A percentile compares a stretch with the other conserved stretches of the same genome.
Evolutionary conservation across 192 early-diverging fungal species (phyloP).

Genomic region (Funneliformis geosporum): DNA sequence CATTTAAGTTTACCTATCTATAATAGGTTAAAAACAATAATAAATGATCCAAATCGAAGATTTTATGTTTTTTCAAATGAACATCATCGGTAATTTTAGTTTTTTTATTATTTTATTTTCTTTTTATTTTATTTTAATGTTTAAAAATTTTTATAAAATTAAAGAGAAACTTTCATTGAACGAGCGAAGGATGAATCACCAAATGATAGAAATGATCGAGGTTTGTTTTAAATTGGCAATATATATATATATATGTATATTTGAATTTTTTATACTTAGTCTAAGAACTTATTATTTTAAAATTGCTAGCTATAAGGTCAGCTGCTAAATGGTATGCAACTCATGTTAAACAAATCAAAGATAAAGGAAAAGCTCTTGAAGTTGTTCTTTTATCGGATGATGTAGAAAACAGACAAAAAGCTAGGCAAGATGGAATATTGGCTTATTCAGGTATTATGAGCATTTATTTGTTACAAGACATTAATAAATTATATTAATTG

Average conservation of each 20-base stretch:
- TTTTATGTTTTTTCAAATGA: slow-evolving; percentile 98
- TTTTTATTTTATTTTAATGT: not conserved
- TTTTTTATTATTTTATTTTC: not conserved
- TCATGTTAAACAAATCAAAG: slow-evolving; percentile 58
- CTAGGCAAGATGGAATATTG: slow-evolving; percentile 61
- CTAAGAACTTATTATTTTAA: not conserved
- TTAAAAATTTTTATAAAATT: not conserved
- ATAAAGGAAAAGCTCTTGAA: slow-evolving; percentile 38
- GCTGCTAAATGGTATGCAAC: slow-evolving; percentile 82
- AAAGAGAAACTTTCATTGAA: slow-evolving; percentile 84
- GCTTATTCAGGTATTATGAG: slow-evolving; percentile 60
- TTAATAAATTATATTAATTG: not conserved
- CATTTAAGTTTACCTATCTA: slow-evolving; percentile 81
- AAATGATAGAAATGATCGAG: slow-evolving; percentile 95
- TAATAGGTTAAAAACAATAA: slow-evolving; percentile 73
- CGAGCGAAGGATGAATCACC: slow-evolving; percentile 76
- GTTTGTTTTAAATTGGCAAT: slow-evolving; percentile 35
- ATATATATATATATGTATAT: too few relatives aligned
- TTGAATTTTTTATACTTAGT: slow-evolving; percentile 16
- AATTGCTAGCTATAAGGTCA: slow-evolving; percentile 76
- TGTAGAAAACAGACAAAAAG: slow-evolving; percentile 78
- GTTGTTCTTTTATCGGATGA: slow-evolving; percentile 89
- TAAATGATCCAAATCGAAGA: slow-evolving; percentile 68
- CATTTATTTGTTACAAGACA: not conserved
- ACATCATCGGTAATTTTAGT: slow-evolving; percentile 63